A percentile compares a stretch with the other conserved stretches of the same genome.
Conservation (phyloP, 2,329 filamentous ascomycete genomes). For the Trichoderma afroharzianum region DNA sequence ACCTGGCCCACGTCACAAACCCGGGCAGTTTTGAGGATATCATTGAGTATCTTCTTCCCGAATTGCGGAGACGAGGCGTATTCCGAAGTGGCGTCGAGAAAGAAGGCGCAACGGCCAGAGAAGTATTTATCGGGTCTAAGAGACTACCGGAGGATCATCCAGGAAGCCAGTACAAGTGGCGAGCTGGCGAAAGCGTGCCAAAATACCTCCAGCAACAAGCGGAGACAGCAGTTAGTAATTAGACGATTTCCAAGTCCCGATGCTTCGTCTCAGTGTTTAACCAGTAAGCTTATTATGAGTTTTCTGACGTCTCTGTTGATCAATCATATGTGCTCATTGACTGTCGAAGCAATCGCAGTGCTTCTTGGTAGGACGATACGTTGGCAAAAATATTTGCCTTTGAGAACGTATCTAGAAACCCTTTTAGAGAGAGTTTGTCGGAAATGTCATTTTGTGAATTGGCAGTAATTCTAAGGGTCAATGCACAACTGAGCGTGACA, state of each 20-base stretch:
- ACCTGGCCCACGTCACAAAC: conserved; percentile 45
- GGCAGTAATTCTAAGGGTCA: not conserved
- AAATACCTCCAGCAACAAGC: not conserved
- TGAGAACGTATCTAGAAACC: not conserved
- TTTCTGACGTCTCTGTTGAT: not conserved
- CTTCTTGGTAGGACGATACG: not conserved
- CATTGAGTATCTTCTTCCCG: conserved; percentile 58
- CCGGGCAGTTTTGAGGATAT: conserved; percentile 59
- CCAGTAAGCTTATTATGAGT: not conserved
- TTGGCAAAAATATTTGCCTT: conserved; percentile 1
- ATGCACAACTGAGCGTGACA: not conserved
- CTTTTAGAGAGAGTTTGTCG: not conserved
- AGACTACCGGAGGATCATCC: conserved; percentile 19
- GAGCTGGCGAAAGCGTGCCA: conserved; percentile 10
- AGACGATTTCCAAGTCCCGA: not conserved
- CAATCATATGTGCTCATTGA: not conserved
- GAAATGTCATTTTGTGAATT: not conserved
- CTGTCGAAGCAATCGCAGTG: not conserved
- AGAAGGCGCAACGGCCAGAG: conserved; percentile 19
- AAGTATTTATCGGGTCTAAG: conserved; percentile 20
- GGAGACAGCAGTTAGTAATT: not conserved
- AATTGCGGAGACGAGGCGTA: conserved; percentile 42
- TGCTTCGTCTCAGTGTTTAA: not conserved
- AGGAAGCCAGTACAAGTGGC: conserved; percentile 19
- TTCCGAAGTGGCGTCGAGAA: conserved; percentile 17